These are phyloP conservation scores for Novymonas esmeraldas DNA, from an alignment of 208 protist species.

Conservation along the genomic window DNA sequence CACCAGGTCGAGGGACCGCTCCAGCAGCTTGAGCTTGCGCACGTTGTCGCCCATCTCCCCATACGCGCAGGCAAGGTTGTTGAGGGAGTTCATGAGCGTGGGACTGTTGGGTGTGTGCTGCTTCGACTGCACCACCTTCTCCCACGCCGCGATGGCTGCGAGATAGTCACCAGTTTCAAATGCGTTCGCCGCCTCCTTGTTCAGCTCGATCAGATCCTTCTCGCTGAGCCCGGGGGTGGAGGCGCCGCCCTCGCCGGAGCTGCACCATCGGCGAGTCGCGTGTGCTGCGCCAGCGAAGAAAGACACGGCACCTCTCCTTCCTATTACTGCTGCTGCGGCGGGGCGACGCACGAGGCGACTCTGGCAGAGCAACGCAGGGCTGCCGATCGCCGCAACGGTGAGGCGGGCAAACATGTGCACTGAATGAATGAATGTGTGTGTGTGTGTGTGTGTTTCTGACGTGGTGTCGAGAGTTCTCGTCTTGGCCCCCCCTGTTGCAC, in stretches of 20 bases:
- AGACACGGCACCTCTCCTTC: neutral
- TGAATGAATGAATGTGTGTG: neutral
- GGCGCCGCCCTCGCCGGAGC: neutral
- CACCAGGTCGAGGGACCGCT: constrained; percentile 66
- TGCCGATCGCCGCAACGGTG: neutral
- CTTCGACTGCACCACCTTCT: constrained; percentile 49
- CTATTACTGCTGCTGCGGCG: neutral
- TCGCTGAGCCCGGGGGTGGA: constrained; percentile 7
- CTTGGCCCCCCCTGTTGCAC: too few relatives aligned
- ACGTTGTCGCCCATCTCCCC: constrained; percentile 76
- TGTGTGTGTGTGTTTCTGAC: too few relatives aligned
- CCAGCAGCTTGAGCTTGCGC: constrained; percentile 78
- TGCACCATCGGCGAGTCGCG: constrained; percentile 1
- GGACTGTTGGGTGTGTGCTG: constrained; percentile 56
- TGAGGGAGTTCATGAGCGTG: constrained; percentile 80
- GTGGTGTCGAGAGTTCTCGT: too few relatives aligned
- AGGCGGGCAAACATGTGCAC: constrained; percentile 2
- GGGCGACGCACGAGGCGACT: neutral
- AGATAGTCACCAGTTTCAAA: constrained; percentile 69
- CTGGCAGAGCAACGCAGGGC: neutral
- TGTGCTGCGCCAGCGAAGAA: neutral
- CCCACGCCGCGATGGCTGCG: constrained; percentile 72
- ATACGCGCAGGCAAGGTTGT: constrained; percentile 90
- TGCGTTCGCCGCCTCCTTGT: constrained; percentile 55
- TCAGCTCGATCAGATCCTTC: constrained; percentile 64